phyloP scores from a whole-genome alignment of 2,329 filamentous ascomycete species.

The Cercospora sojina region DNA sequence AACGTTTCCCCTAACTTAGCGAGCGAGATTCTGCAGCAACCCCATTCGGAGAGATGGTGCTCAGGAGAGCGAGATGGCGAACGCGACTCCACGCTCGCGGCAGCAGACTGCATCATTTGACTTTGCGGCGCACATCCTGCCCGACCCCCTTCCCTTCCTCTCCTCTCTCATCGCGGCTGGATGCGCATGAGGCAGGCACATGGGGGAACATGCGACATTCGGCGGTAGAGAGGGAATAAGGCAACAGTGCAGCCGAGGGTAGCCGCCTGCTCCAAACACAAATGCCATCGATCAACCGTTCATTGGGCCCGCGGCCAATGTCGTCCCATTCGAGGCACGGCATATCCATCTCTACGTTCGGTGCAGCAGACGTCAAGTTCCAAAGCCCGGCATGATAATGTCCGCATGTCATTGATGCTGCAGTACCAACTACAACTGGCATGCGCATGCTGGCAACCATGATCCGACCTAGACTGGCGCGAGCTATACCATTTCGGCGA shows the following conservation, averaged over 20 bases:
- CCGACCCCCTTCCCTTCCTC: too few species aligned
- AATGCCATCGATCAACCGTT: background rate
- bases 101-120: too few species aligned
- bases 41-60: too few species aligned
- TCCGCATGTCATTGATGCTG: background rate
- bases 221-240: too few species aligned
- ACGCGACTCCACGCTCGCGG: too few species aligned
- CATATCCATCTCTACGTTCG: background rate
- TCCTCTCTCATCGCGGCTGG: too few species aligned
- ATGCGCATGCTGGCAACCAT: background rate
- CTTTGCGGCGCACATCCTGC: too few species aligned
- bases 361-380: background rate
- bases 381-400: background rate
- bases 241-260: background rate
- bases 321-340: background rate
- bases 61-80: too few species aligned
- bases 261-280: background rate
- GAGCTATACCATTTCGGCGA: background rate
- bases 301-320: background rate
- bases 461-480: background rate
- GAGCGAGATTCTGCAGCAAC: too few species aligned
- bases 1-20: background rate
- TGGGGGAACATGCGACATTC: too few species aligned
- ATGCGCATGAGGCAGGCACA: too few species aligned
- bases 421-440: background rate